Base-by-base conservation (phyloP, 192 early-diverging fungal species). In the Coemansia sp. region DNA sequence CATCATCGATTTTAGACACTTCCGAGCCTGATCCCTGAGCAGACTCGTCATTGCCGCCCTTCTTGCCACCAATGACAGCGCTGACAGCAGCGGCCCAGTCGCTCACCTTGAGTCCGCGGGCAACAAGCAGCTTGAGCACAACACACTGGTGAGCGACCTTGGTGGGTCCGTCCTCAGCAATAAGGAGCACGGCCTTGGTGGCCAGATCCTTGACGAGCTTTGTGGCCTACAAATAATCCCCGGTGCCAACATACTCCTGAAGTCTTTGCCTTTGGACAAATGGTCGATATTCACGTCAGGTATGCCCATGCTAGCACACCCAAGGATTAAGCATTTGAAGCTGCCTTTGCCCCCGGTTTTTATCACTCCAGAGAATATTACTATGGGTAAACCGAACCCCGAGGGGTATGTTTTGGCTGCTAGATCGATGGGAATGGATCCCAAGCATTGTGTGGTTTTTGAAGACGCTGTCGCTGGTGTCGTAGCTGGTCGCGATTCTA, bases 11-110 rank as follows among this genome's bases (percentile, higher is more conserved):
- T 65, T 85, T 81, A 62, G 76, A 83, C 16, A 88, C 65, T 31
- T 91, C 86, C 46, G 87, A 82, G 38, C 96, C 97, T 63, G 91
- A 90, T n/a, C 97, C 97, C 69, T 95, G 95, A 40, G 97, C 97
- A 67, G 93, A 74, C 63, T 95, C 95, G 51, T 96, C 95, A 71
- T 96, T 97, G 60, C 97, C 97, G 41, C 97, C 97, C 67, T 90
- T 91, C 83, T 95, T 95, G 66, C 97, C 97, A 36, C 93, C 95
- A 57, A 99, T 85, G 31, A 89, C 87, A 63, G 90, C 85, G 29
- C 88, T 76, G n/a, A 98, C 94, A 34, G 90, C 91, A 22, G 87
- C 86, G 18, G 95, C 94, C 97, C 97, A 99, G 24, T 93, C 95
- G 52, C 85, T 88, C 36, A 96, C 97, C 86, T 92, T 95, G 63